Conservation (phyloP, 2,329 filamentous ascomycete species). For the Alternaria panax region DNA sequence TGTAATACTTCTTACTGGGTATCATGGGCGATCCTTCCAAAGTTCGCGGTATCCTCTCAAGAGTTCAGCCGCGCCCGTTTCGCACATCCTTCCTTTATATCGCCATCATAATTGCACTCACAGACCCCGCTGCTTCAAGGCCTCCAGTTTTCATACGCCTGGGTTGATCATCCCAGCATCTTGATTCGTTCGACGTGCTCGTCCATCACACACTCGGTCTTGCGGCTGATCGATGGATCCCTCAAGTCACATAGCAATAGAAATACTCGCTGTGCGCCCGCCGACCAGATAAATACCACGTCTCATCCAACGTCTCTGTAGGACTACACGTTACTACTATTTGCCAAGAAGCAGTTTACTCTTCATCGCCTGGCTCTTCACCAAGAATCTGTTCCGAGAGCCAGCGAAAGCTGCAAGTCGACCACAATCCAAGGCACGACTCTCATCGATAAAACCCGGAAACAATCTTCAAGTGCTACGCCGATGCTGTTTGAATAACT, state of each 20-base stretch:
- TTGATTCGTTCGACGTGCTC: constrained; percentile 25
- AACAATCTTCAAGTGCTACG: too few relatives aligned
- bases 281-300: neutral
- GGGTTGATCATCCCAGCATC: constrained; percentile 30
- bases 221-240: constrained; percentile 23
- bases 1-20: neutral
- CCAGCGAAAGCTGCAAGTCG: neutral
- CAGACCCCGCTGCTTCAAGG: constrained; percentile 15
- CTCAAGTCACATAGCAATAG: constrained; percentile 25
- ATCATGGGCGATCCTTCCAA: neutral
- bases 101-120: neutral
- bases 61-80: neutral
- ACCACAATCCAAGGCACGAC: neutral
- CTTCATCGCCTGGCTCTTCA: neutral
- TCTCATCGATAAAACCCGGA: neutral
- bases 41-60: neutral
- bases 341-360: neutral
- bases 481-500: neutral
- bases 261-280: constrained; percentile 24
- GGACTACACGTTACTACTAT: neutral
- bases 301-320: neutral
- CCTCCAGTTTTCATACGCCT: constrained; percentile 27
- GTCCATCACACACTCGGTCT: constrained; percentile 18
- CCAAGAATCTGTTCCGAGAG: neutral
- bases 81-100: neutral